Conservation (phyloP, 805 yeast species). For the Lipomyces kockii region DNA sequence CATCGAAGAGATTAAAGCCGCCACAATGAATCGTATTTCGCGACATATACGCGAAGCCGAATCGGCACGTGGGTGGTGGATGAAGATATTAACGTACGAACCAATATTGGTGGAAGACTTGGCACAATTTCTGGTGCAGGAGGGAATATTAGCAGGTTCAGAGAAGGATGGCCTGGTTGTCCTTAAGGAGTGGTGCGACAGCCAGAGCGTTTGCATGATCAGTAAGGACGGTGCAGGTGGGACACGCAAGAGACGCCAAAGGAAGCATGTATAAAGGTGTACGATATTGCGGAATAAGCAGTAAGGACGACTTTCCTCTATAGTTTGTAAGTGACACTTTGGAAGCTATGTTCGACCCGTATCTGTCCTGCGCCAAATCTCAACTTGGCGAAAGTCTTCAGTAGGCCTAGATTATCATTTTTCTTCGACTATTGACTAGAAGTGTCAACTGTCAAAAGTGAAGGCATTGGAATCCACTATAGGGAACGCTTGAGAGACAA, state of each 20-base stretch:
- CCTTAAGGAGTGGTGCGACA: conserved; percentile 36
- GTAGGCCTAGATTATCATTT: conserved; percentile 22
- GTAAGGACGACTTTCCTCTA: background rate
- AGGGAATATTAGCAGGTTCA: conserved; percentile 9
- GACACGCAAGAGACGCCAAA: conserved; percentile 8
- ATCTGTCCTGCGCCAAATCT: conserved; percentile 37
- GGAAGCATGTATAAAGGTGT: background rate
- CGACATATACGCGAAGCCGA: conserved; percentile 5
- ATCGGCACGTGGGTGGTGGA: conserved; percentile 33
- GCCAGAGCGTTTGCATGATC: conserved; percentile 20
- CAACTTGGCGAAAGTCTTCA: conserved; percentile 37
- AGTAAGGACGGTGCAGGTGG: conserved; percentile 11
- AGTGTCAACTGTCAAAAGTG: background rate
- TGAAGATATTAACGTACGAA: conserved; percentile 29
- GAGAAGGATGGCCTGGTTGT: background rate
- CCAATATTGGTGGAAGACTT: conserved; percentile 33
- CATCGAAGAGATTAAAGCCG: conserved; percentile 14
- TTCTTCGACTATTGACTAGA: conserved; percentile 20
- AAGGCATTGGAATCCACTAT: background rate
- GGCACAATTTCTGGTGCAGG: conserved; percentile 16
- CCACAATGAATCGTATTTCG: conserved; percentile 18
- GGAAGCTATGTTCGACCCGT: conserved; percentile 34
- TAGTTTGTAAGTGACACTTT: background rate
- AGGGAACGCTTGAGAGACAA: background rate
- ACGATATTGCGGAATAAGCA: background rate